phyloP scores from a whole-genome alignment of 2,329 filamentous ascomycete species.

The Sclerotinia trifoliorum region DNA sequence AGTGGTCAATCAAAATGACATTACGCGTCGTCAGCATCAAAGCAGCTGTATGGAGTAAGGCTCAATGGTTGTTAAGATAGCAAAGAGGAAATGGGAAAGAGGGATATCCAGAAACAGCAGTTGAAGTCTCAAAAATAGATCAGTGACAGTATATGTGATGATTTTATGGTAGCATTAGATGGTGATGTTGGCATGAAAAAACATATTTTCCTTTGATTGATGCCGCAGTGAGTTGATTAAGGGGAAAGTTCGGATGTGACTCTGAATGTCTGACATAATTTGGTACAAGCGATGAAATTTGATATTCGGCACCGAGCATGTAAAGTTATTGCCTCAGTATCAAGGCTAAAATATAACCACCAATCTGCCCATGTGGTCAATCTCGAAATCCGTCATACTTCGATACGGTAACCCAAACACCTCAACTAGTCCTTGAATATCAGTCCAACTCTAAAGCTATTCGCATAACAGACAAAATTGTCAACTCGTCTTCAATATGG shows the following conservation, averaged over 20 bases:
- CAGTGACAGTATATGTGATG: background rate
- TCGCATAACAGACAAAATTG: constrained; percentile 11
- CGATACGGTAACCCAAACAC: constrained; percentile 4
- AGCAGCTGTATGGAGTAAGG: background rate
- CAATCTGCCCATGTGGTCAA: background rate
- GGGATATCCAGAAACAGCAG: no score
- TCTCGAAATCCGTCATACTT: constrained; percentile 3
- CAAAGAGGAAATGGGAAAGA: background rate
- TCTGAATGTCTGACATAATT: background rate
- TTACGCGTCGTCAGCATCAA: constrained; percentile 19
- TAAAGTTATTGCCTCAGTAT: background rate
- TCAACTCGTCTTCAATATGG: constrained; percentile 6
- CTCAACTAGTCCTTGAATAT: constrained; percentile 5
- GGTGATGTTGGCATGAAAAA: background rate
- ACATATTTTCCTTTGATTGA: background rate
- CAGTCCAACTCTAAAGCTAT: constrained; percentile 11
- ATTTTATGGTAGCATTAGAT: background rate
- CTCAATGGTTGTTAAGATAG: background rate
- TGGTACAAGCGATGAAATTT: background rate
- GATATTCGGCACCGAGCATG: background rate
- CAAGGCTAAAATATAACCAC: background rate
- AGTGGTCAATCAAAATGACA: background rate
- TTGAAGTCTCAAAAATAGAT: background rate
- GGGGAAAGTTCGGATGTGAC: background rate
- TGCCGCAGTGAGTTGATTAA: background rate